Conservation (phyloP, 257 asterid species). For the Solanum pimpinellifolium region DNA sequence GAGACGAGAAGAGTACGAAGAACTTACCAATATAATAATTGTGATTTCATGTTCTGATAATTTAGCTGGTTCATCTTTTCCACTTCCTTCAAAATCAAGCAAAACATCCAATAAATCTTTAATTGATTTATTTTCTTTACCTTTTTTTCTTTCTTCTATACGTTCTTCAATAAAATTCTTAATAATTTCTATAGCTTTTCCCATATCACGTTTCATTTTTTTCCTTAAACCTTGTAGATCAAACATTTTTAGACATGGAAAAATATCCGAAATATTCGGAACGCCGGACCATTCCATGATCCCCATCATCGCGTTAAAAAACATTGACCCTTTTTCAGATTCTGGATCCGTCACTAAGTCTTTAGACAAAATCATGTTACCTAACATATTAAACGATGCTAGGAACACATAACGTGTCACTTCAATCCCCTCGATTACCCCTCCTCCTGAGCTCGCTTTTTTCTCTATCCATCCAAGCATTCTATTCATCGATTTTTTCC, state of each 20-base stretch:
- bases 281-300: slow-evolving; percentile 47
- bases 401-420: slow-evolving; percentile 44
- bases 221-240: slow-evolving; percentile 47
- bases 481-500: neutral
- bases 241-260: slow-evolving; percentile 34
- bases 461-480: slow-evolving; percentile 23
- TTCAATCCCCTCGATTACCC: slow-evolving; percentile 2
- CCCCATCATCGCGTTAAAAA: slow-evolving; percentile 36
- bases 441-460: neutral
- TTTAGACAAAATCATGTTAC: slow-evolving; percentile 39
- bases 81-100: slow-evolving; percentile 2
- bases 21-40: neutral
- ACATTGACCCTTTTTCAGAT: slow-evolving; percentile 30
- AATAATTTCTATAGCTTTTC: slow-evolving; percentile 22
- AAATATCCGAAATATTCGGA: slow-evolving; percentile 40
- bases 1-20: neutral
- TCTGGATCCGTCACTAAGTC: slow-evolving; percentile 30
- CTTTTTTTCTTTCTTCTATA: slow-evolving; percentile 5
- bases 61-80: slow-evolving; percentile 5
- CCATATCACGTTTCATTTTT: slow-evolving; percentile 28
- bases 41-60: slow-evolving; percentile 1
- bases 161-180: slow-evolving; percentile 23
- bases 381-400: slow-evolving; percentile 49
- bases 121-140: neutral
- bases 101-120: slow-evolving; percentile 6